Conservation (phyloP, 176 grass and related monocot species). For the Zoysia japonica region DNA sequence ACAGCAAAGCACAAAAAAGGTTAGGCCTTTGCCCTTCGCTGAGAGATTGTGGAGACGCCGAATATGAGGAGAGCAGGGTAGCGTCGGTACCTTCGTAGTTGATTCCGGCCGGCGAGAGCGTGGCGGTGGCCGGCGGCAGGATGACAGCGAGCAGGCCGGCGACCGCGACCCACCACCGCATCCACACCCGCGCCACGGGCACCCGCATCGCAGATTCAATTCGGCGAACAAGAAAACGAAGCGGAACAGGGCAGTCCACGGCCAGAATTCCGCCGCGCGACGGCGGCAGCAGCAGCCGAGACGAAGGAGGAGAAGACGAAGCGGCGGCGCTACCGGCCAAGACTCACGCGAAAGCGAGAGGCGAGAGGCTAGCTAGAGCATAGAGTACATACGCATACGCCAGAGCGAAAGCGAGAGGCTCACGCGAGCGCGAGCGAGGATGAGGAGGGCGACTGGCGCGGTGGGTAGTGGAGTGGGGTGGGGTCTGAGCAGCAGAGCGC, state of each 20-base stretch:
- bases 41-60: not conserved
- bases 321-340: not conserved
- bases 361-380: too few relatives aligned
- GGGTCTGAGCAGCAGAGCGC: not conserved
- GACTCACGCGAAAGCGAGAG: not conserved
- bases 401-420: conserved; percentile 28
- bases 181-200: conserved; percentile 17
- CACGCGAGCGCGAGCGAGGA: conserved; percentile 1
- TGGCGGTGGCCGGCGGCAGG: conserved; percentile 41
- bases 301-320: too few relatives aligned
- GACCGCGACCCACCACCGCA: conserved; percentile 21
- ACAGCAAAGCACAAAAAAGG: not conserved
- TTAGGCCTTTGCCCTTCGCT: not conserved
- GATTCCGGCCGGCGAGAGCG: conserved; percentile 66
- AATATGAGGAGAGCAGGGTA: not conserved
- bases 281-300: not conserved
- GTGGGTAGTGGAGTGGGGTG: not conserved
- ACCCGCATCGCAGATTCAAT: conserved; percentile 41
- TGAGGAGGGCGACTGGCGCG: not conserved
- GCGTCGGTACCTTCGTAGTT: conserved; percentile 59
- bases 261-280: conserved; percentile 27
- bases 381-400: not conserved
- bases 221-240: not conserved
- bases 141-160: conserved; percentile 32
- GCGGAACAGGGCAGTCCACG: not conserved